Conservation (phyloP, 306 rosid species). For the Canavalia gladiata region DNA sequence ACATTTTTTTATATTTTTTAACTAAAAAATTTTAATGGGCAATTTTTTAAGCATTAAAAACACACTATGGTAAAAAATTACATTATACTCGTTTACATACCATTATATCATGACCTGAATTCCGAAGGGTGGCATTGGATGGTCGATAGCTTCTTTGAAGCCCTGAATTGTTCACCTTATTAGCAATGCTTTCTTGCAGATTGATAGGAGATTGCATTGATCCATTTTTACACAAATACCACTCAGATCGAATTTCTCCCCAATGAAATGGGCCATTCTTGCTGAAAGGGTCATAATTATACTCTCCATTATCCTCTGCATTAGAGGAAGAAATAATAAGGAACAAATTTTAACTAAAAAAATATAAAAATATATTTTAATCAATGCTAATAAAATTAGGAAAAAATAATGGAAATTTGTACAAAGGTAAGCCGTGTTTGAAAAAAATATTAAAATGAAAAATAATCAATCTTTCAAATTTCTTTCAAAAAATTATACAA, state of each 20-base stretch:
- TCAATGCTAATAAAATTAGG: not conserved
- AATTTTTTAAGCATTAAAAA: too few relatives aligned
- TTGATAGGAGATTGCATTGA: not conserved
- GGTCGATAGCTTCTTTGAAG: conserved; percentile 5
- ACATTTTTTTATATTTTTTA: too few relatives aligned
- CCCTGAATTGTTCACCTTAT: not conserved
- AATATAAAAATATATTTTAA: not conserved
- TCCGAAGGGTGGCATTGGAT: not conserved
- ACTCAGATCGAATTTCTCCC: not conserved
- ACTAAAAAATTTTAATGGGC: too few relatives aligned
- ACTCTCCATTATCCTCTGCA: not conserved
- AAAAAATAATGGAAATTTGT: not conserved
- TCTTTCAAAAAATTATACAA: not conserved
- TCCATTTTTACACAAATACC: conserved; percentile 11
- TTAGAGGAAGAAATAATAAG: not conserved
- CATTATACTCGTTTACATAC: not conserved
- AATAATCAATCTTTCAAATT: too few relatives aligned
- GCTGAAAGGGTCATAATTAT: not conserved
- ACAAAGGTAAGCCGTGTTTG: not conserved
- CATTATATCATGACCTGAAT: not conserved
- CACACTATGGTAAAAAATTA: too few relatives aligned
- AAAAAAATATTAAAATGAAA: too few relatives aligned
- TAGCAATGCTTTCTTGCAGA: not conserved
- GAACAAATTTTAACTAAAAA: not conserved
- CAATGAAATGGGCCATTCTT: not conserved